Evolutionary conservation across 805 yeast species (phyloP).

Genomic region (Saccharomycopsis schoenii): DNA sequence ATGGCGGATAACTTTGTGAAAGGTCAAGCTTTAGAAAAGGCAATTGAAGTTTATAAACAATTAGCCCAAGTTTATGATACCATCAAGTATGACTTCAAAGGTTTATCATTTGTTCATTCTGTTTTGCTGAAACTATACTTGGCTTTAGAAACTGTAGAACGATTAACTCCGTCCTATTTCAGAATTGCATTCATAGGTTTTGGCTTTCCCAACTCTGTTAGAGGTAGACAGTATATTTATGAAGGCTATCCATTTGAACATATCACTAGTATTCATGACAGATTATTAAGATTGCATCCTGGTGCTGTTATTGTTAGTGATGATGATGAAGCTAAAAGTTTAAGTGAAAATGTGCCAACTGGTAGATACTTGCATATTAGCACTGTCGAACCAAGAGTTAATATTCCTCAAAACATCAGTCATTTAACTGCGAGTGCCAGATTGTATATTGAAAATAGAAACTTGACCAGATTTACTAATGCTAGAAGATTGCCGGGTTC

Average conservation of each 20-base stretch:
- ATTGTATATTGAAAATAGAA: conserved; percentile 66
- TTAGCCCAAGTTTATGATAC: conserved; percentile 65
- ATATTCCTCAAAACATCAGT: conserved; percentile 33
- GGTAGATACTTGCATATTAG: conserved; percentile 69
- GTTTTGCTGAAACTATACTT: conserved; percentile 60
- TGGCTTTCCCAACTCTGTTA: conserved; percentile 71
- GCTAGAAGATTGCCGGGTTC: conserved; percentile 67
- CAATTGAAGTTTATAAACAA: conserved; percentile 69
- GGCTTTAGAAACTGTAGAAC: conserved; percentile 57
- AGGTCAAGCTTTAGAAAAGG: conserved; percentile 72
- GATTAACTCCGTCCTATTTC: conserved; percentile 69
- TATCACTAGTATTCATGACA: conserved; percentile 69
- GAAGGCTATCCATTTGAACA: conserved; percentile 87
- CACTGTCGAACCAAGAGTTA: conserved; percentile 60
- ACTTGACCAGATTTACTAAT: conserved; percentile 59
- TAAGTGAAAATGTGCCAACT: conserved; percentile 42
- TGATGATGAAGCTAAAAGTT: conserved; percentile 45
- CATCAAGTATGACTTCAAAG: conserved; percentile 63
- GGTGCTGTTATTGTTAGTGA: conserved; percentile 62
- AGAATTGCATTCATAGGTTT: conserved; percentile 71
- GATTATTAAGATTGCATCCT: conserved; percentile 65
- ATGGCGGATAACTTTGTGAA: conserved; percentile 60
- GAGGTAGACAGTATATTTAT: conserved; percentile 70
- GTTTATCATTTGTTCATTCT: conserved; percentile 61
- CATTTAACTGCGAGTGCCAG: conserved; percentile 45